phyloP scores from a whole-genome alignment of 1,284 basidiomycete species.

The Inonotus obliquus region DNA sequence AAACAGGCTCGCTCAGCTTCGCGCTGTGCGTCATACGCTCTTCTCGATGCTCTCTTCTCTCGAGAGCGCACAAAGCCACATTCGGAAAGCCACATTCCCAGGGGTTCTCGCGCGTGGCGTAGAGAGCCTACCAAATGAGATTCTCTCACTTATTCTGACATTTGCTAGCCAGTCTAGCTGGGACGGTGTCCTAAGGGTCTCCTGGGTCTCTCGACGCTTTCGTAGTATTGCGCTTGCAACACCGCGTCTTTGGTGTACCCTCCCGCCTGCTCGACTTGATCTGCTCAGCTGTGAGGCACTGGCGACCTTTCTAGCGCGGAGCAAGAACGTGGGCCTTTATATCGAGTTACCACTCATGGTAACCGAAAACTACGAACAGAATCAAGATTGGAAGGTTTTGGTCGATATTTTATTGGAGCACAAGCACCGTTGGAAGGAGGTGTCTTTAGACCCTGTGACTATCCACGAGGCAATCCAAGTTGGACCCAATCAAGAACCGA shows the following conservation, averaged over 20 bases:
- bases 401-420: not conserved
- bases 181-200: not conserved
- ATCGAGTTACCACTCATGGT: not conserved
- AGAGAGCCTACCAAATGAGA: not conserved
- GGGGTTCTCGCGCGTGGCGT: not conserved
- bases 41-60: not conserved
- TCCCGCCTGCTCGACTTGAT: not conserved
- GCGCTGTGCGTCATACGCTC: not conserved
- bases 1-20: not conserved
- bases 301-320: not conserved
- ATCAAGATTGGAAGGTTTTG: not conserved
- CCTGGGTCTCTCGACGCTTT: not conserved
- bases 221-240: not conserved
- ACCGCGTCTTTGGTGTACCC: not conserved
- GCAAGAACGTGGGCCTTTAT: not conserved
- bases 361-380: not conserved
- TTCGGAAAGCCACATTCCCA: not conserved
- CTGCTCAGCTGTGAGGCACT: not conserved
- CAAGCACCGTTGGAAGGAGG: not conserved
- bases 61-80: not conserved
- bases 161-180: not conserved
- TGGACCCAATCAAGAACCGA: not conserved
- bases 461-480: not conserved
- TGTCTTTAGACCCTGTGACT: not conserved
- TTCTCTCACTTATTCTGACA: not conserved